phyloP scores from a whole-genome alignment of 2,329 filamentous ascomycete genomes.

The Emydomyces testavorans region DNA sequence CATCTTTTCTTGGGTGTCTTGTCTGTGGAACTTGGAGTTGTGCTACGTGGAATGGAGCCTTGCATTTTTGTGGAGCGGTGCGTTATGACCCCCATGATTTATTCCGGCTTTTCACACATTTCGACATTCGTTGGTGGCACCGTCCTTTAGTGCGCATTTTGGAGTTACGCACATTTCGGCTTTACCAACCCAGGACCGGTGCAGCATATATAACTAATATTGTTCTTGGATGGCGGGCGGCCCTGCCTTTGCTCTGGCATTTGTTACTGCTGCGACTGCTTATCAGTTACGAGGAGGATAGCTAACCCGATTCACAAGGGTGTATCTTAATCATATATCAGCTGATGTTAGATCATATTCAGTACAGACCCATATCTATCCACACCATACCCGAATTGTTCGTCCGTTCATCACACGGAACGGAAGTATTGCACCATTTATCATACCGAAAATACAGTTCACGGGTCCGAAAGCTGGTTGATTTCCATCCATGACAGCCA shows the following conservation, averaged over 20 bases:
- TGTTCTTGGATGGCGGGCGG: neutral
- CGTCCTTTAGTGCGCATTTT: neutral
- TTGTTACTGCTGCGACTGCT: neutral
- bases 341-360: no score
- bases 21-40: neutral
- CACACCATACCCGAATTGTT: no score
- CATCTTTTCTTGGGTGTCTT: neutral
- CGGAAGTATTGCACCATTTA: neutral
- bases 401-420: neutral
- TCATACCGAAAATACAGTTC: no score
- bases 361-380: no score
- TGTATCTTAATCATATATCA: neutral
- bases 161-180: constrained; percentile 8
- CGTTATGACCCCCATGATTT: neutral
- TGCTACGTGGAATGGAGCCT: constrained; percentile 1
- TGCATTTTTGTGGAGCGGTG: neutral
- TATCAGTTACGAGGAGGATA: neutral
- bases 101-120: neutral
- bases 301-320: neutral
- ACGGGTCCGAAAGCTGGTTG: neutral
- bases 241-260: no score
- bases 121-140: neutral
- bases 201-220: neutral
- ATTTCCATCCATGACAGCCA: no score
- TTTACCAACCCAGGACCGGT: neutral